These are phyloP conservation scores for Botrytis sinoallii DNA, from an alignment of 2,329 filamentous ascomycete species.

Conservation along the genomic window DNA sequence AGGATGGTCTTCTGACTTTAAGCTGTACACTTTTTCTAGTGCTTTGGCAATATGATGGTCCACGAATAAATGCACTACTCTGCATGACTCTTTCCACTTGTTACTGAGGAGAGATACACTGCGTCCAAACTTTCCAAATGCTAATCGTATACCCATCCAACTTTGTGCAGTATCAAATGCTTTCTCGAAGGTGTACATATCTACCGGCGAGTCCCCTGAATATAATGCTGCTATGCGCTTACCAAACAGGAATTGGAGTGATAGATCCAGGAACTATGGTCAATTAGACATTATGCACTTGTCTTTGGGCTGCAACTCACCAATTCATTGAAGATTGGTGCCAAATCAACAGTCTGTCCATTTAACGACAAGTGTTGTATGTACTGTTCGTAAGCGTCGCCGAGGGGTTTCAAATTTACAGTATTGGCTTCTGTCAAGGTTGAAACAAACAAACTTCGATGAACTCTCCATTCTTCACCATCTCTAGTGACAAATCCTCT, in stretches of 20 bases:
- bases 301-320: background rate
- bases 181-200: background rate
- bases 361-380: background rate
- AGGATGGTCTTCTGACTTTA: background rate
- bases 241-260: constrained; percentile 15
- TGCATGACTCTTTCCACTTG: background rate
- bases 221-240: background rate
- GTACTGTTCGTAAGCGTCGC: background rate
- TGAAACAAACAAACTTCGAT: constrained; percentile 6
- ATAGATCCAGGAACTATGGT: constrained; percentile 7
- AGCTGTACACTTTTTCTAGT: background rate
- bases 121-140: constrained; percentile 1
- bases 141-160: constrained; percentile 13
- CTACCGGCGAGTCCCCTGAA: background rate
- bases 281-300: background rate
- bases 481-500: constrained; percentile 13
- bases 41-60: background rate
- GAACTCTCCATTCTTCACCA: constrained; percentile 6
- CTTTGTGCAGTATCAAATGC: constrained; percentile 7
- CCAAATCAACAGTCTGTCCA: background rate
- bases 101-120: background rate
- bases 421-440: background rate
- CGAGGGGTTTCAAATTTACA: background rate
- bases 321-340: background rate
- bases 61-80: constrained; percentile 8